A percentile compares a stretch with the other conserved stretches of the same genome.
These are phyloP conservation scores for Chrysochromulina tobinii DNA, from an alignment of 78 protist species.

Conservation along the genomic window DNA sequence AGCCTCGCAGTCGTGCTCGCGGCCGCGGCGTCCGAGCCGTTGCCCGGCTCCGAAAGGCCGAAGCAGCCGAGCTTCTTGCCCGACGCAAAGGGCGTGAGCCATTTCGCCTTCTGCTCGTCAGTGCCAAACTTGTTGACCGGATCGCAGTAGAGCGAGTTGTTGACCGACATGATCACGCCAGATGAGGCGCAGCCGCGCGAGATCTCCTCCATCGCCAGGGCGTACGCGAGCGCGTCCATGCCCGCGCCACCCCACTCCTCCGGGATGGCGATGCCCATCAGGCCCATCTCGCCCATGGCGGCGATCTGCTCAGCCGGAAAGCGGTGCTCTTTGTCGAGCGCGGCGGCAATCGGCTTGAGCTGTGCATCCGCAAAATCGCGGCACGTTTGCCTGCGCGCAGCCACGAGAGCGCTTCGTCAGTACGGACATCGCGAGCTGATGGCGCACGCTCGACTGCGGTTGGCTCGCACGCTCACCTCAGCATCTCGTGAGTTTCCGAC, in stretches of 20 bases:
- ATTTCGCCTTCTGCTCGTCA: constrained; percentile 28
- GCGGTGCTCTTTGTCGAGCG: constrained; percentile 53
- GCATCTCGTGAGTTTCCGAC: too few species aligned
- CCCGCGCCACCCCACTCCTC: constrained; percentile 83
- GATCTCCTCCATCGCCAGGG: constrained; percentile 87
- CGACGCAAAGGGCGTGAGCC: constrained; percentile 7
- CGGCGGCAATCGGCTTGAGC: constrained; percentile 50
- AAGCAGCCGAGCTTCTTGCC: constrained; percentile 40
- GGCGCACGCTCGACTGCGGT: too few species aligned
- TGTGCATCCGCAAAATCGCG: constrained; percentile 56
- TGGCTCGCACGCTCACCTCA: too few species aligned
- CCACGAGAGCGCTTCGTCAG: constrained; percentile 2
- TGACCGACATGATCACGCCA: constrained; percentile 44
- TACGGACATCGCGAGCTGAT: background rate
- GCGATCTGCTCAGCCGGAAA: constrained; percentile 23
- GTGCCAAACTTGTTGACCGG: constrained; percentile 36
- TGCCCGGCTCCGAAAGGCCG: constrained; percentile 47
- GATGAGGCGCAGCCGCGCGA: constrained; percentile 42
- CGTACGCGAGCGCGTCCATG: constrained; percentile 67
- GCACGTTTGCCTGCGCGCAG: background rate
- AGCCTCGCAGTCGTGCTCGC: constrained; percentile 1
- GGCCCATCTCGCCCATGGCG: constrained; percentile 58
- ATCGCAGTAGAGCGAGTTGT: constrained; percentile 36
- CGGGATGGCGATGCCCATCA: constrained; percentile 89
- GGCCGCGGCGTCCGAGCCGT: constrained; percentile 47